Evolutionary conservation across 108 stramenopile genomes (phyloP).

Genomic region (Chaetoceros muelleri): DNA sequence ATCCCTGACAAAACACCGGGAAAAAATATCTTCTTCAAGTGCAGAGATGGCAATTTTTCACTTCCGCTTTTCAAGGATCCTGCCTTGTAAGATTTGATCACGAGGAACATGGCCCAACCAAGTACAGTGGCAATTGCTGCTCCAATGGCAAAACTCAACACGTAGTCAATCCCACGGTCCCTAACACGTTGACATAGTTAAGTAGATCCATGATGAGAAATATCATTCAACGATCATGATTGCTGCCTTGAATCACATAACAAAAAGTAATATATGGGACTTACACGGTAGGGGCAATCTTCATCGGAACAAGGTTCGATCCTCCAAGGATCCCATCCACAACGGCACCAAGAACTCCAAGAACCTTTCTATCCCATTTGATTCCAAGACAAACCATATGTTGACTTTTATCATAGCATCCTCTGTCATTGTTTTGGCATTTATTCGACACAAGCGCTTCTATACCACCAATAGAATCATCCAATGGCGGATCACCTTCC

Average conservation of each 20-base stretch:
- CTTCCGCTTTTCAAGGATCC: neutral
- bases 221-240: no score
- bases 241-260: no score
- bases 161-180: neutral
- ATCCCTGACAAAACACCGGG: slow-evolving; percentile 16
- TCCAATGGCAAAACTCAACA: neutral
- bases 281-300: neutral
- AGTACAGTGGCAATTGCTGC: neutral
- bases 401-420: no score
- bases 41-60: neutral
- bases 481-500: neutral
- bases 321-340: neutral
- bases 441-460: no score
- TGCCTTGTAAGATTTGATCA: neutral
- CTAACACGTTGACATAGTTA: no score
- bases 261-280: no score
- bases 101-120: neutral
- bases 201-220: no score
- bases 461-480: no score
- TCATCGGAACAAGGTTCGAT: neutral
- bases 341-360: neutral
- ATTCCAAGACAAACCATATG: neutral
- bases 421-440: no score
- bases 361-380: neutral
- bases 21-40: neutral